These are phyloP conservation scores for Fusarium illudens DNA, from an alignment of 2,329 filamentous ascomycete species.

Conservation along the genomic window DNA sequence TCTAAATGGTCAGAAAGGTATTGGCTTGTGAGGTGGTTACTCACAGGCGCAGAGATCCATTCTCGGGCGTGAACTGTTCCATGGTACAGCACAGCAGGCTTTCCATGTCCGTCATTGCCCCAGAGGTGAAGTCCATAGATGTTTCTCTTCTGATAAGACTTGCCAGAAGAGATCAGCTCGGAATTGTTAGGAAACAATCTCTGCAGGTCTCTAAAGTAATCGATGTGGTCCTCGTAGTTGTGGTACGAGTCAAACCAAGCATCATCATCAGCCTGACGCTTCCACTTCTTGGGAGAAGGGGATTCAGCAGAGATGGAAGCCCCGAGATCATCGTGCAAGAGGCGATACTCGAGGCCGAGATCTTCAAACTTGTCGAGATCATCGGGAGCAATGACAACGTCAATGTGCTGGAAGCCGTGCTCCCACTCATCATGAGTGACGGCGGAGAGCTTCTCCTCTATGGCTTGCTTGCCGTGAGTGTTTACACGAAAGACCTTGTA, in stretches of 20 bases:
- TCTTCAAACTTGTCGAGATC: conserved; percentile 42
- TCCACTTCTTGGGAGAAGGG: conserved; percentile 22
- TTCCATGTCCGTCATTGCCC: conserved; percentile 54
- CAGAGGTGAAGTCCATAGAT: conserved; percentile 68
- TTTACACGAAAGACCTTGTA: conserved; percentile 55
- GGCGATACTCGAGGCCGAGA: conserved; percentile 43
- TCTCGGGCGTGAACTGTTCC: conserved; percentile 63
- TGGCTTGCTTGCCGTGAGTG: conserved; percentile 51
- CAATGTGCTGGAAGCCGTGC: conserved; percentile 37
- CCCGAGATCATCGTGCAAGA: conserved; percentile 44
- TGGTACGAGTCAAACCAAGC: conserved; percentile 62
- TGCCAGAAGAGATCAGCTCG: conserved; percentile 55
- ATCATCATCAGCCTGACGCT: conserved; percentile 42
- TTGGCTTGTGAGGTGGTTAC: conserved; percentile 42
- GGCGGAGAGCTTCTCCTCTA: conserved; percentile 46
- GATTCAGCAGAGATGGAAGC: conserved; percentile 44
- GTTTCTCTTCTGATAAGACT: conserved; percentile 54
- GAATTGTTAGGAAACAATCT: conserved; percentile 55
- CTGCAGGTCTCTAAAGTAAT: conserved; percentile 55
- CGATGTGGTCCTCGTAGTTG: conserved; percentile 58
- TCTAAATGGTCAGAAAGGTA: conserved; percentile 29
- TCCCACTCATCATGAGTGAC: conserved; percentile 39
- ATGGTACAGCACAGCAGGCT: conserved; percentile 60
- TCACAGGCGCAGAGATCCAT: conserved; percentile 65
- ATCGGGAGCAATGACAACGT: conserved; percentile 45